A percentile compares a stretch with the other conserved stretches of the same genome.
These are phyloP conservation scores for Nannochloris sp. DNA, from an alignment of 139 green algal species.

Conservation along the genomic window DNA sequence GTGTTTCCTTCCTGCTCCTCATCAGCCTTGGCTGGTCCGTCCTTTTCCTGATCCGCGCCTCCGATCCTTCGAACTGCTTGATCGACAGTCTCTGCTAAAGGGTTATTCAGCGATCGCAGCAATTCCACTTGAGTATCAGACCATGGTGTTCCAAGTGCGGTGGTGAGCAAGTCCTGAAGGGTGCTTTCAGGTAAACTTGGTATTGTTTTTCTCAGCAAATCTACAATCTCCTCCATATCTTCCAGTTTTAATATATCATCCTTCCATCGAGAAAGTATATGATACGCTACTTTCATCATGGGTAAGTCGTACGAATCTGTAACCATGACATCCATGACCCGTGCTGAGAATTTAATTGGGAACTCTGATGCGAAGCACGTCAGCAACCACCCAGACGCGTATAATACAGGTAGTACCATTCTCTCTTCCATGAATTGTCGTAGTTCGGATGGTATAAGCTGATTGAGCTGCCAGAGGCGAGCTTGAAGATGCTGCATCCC, in stretches of 20 bases:
- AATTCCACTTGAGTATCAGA: conserved; percentile 7
- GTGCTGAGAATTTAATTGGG: conserved; percentile 53
- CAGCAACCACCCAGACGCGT: conserved; percentile 67
- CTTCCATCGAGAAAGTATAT: conserved; percentile 33
- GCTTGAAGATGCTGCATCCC: conserved; percentile 61
- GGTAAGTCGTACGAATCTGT: conserved; percentile 44
- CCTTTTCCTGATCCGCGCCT: background rate
- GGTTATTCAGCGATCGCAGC: conserved; percentile 32
- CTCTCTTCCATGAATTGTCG: conserved; percentile 51
- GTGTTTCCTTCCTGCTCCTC: no score
- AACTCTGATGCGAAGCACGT: conserved; percentile 70
- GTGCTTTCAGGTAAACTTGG: conserved; percentile 14
- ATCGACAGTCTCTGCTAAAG: conserved; percentile 40
- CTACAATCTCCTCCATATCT: conserved; percentile 61
- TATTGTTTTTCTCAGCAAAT: conserved; percentile 51
- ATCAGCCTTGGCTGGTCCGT: background rate
- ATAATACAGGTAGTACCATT: conserved; percentile 58
- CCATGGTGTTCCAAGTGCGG: conserved; percentile 11
- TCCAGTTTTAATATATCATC: conserved; percentile 32
- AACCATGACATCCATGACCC: conserved; percentile 69
- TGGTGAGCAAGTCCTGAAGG: conserved; percentile 37
- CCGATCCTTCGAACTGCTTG: conserved; percentile 39
- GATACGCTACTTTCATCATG: conserved; percentile 56
- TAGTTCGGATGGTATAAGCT: conserved; percentile 45
- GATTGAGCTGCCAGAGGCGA: conserved; percentile 63